Evolutionary conservation across 352 stramenopile species (phyloP).

Genomic region (Phytophthora fragariaefolia): DNA sequence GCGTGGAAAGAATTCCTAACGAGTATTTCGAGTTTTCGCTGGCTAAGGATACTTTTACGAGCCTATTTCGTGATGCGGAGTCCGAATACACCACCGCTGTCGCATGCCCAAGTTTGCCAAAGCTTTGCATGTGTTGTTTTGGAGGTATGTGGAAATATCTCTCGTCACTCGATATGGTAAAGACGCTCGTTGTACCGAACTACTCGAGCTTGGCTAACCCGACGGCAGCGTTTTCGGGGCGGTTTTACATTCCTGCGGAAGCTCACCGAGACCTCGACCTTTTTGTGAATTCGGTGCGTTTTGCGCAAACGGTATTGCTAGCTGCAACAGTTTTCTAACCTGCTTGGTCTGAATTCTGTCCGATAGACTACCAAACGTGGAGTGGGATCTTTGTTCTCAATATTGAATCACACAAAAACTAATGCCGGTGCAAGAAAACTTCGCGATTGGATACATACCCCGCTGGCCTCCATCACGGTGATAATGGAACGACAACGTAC

Average conservation of each 20-base stretch:
- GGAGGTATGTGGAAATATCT: slow-evolving; percentile 42
- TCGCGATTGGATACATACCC: slow-evolving; percentile 39
- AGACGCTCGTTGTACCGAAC: slow-evolving; percentile 34
- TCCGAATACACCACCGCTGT: slow-evolving; percentile 10
- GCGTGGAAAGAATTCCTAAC: slow-evolving; percentile 37
- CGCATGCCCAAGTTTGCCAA: slow-evolving; percentile 20
- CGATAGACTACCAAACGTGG: slow-evolving; percentile 34
- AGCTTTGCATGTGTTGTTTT: slow-evolving; percentile 40
- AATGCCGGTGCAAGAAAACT: slow-evolving; percentile 38
- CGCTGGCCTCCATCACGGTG: slow-evolving; percentile 21
- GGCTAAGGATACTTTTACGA: slow-evolving; percentile 18
- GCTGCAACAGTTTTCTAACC: slow-evolving; percentile 1
- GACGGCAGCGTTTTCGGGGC: background rate
- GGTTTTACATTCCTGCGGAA: slow-evolving; percentile 35
- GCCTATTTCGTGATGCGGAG: slow-evolving; percentile 15
- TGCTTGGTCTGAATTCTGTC: background rate
- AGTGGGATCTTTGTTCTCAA: slow-evolving; percentile 41
- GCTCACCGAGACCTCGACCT: slow-evolving; percentile 45
- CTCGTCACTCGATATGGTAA: slow-evolving; percentile 29
- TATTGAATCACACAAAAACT: slow-evolving; percentile 47
- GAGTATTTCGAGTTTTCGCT: slow-evolving; percentile 28
- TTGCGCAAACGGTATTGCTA: background rate
- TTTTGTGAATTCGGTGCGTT: slow-evolving; percentile 47
- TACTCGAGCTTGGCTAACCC: slow-evolving; percentile 28
- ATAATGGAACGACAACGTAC: slow-evolving; percentile 39